Evolutionary conservation across 805 yeast genomes (phyloP), one percentile per base, ranked within the genome.

Genomic region (Yarrowia yakushimensis): DNA sequence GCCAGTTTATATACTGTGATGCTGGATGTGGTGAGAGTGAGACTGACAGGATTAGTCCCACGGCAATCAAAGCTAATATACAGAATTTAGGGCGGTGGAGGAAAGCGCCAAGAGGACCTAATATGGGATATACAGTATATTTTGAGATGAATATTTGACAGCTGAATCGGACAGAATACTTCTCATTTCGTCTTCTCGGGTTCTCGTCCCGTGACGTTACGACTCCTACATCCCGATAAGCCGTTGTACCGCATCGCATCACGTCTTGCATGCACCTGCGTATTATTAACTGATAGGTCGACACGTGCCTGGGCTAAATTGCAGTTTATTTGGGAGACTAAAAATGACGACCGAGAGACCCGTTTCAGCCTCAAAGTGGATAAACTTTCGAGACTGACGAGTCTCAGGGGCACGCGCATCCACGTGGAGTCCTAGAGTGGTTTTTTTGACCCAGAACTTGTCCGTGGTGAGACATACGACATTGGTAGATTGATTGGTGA

Each of bases 31-130:
- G 11, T 39, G n/a, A 33, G 20, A 41, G 13, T 23, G 8, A 23
- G 13, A 23, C 25, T 5, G 6, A 37, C 23, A 33, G 5, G 25
- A 31, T 10, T 34, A 17, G 50, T n/a, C n/a, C 11, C n/a, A 12
- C 50, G 17, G 50, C 50, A 43, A 43, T 27, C 17, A 43, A 27
- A 43, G 50, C 50, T 43, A 43, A 43, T 27, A 34, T 34, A 27
- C 2, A 4, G 17, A 43, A 17, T 17, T 28, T 8, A 13, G 50
- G 4, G 31, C 20, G 31, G 48, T n/a, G 48, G 31, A 17, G 20
- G 20, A 6, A 7, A 2, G 13, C n/a, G n/a, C n/a, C n/a, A n/a
- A n/a, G n/a, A n/a, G n/a, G n/a, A n/a, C n/a, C n/a, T n/a, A n/a
- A n/a, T n/a, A 13, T 5, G 6, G 36, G 13, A 31, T 31, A 31